A percentile compares a stretch with the other conserved stretches of the same genome.
Evolutionary conservation across 2,329 filamentous ascomycete genomes (phyloP).

Genomic region (Penicillium sp.): DNA sequence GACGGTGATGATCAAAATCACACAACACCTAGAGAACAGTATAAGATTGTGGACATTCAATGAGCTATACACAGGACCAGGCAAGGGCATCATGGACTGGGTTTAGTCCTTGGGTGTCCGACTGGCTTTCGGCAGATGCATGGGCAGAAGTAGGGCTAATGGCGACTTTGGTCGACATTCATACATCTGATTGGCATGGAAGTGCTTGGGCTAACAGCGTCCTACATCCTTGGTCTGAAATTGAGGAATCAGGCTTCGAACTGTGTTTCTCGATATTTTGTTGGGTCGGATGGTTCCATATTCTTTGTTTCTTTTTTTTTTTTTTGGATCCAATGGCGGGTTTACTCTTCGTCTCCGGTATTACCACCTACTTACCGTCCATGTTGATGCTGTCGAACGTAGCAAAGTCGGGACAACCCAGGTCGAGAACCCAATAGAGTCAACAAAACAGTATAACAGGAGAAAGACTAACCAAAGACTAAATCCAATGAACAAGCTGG

Average conservation of each 20-base stretch:
- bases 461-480: conserved; percentile 43
- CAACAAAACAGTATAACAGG: neutral
- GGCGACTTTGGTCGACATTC: neutral
- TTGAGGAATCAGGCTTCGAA: neutral
- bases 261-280: neutral
- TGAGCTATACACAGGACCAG: neutral
- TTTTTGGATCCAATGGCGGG: neutral
- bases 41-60: conserved; percentile 31
- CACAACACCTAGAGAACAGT: conserved; percentile 40
- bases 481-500: conserved; percentile 45
- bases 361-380: neutral
- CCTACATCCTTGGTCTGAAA: conserved; percentile 4
- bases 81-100: conserved; percentile 3
- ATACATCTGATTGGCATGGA: neutral
- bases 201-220: neutral
- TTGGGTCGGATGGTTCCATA: neutral
- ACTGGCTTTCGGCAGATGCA: conserved; percentile 1
- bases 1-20: conserved; percentile 47
- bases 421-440: neutral
- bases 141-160: neutral
- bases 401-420: conserved; percentile 7
- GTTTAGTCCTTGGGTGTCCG: conserved; percentile 4
- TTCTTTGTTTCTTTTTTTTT: neutral
- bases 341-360: neutral
- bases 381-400: neutral